Evolutionary conservation across 306 rosid genomes (phyloP).

Genomic region (Quercus cerris): DNA sequence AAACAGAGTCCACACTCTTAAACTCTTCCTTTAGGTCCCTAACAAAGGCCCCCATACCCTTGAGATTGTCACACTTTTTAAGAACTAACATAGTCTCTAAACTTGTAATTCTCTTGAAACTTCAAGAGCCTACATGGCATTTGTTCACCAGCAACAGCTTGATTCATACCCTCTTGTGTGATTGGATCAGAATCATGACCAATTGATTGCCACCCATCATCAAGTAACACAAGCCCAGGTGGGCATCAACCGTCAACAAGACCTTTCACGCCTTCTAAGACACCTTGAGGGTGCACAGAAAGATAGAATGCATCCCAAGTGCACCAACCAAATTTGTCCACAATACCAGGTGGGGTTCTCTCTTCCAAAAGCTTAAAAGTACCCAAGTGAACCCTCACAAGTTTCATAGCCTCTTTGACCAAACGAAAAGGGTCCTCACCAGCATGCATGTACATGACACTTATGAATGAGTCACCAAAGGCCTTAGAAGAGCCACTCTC

Average conservation of each 20-base stretch:
- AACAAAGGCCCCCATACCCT: conserved; percentile 71
- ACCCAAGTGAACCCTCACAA: conserved; percentile 51
- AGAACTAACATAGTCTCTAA: conserved; percentile 48
- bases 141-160: conserved; percentile 74
- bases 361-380: conserved; percentile 69
- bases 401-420: conserved; percentile 68
- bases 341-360: conserved; percentile 69
- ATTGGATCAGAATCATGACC: conserved; percentile 62
- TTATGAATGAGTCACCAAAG: conserved; percentile 9
- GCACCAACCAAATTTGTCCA: conserved; percentile 94
- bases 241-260: conserved; percentile 80
- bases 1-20: conserved; percentile 62
- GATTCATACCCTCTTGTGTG: conserved; percentile 65
- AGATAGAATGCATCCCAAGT: conserved; percentile 97
- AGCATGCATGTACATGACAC: conserved; percentile 62
- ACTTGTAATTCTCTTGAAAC: conserved; percentile 69
- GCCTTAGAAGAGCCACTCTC: conserved; percentile 73
- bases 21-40: conserved; percentile 64
- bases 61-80: neutral
- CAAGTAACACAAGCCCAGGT: conserved; percentile 74
- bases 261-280: conserved; percentile 56
- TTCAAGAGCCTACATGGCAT: conserved; percentile 87
- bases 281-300: conserved; percentile 77
- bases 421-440: conserved; percentile 55
- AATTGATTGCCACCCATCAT: conserved; percentile 94